A percentile compares a stretch with the other conserved stretches of the same genome.
phyloP scores from a whole-genome alignment of 1,284 basidiomycete species.

The Ceratobasidium sp. region DNA sequence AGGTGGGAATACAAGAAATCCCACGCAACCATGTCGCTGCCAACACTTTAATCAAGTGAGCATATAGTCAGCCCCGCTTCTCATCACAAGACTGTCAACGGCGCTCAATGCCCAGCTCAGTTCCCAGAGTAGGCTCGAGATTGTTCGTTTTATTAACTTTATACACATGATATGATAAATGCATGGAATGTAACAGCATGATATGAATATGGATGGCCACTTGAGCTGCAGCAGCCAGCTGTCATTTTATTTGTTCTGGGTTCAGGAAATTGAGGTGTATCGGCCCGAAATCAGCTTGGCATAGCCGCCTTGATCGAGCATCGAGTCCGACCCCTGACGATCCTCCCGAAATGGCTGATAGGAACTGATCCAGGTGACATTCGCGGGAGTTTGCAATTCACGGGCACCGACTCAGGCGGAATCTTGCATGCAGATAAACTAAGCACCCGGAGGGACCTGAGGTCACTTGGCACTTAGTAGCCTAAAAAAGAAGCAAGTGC shows the following conservation, averaged over 20 bases:
- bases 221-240: background rate
- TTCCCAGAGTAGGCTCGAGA: background rate
- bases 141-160: background rate
- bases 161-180: background rate
- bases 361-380: conserved; percentile 5
- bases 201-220: too few relatives aligned
- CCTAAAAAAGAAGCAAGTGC: background rate
- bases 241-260: background rate
- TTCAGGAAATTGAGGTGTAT: background rate
- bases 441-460: background rate
- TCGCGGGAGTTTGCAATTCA: background rate
- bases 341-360: background rate
- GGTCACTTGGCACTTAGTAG: background rate
- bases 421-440: background rate
- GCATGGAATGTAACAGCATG: too few relatives aligned
- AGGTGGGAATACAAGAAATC: background rate
- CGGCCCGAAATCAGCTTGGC: background rate
- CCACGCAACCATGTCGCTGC: background rate
- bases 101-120: conserved; percentile 1
- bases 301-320: background rate
- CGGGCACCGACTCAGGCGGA: background rate
- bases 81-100: conserved; percentile 7
- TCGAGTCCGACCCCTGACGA: background rate
- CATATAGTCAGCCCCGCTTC: background rate
- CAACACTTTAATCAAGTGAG: background rate